Evolutionary conservation across 140 eudicot genomes (phyloP).

Genomic region (Anethum foeniculum): DNA sequence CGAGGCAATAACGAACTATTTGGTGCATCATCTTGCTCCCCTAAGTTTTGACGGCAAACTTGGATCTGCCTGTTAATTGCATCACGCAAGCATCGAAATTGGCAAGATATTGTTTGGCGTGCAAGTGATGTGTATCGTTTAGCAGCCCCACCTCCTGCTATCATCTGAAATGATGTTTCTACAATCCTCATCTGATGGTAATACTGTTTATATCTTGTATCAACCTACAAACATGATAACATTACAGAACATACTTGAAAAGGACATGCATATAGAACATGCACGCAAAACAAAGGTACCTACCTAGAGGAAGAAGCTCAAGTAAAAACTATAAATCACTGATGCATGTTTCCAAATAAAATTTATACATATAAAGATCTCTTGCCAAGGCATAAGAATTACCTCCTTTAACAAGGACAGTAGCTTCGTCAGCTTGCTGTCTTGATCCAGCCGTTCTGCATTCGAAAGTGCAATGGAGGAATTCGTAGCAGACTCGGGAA

Average conservation of each 20-base stretch:
- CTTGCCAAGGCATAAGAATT: not conserved
- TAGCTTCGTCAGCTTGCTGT: slow-evolving; percentile 59
- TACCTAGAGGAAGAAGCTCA: not conserved
- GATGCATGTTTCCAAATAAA: not conserved
- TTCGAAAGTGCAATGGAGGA: slow-evolving; percentile 53
- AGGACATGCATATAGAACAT: not conserved
- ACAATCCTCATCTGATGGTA: slow-evolving; percentile 62
- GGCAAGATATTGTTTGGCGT: slow-evolving; percentile 72
- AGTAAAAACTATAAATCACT: not conserved
- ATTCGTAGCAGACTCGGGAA: slow-evolving; percentile 29
- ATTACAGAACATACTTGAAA: not conserved
- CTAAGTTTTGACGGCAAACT: slow-evolving; percentile 47
- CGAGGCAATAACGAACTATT: slow-evolving; percentile 58
- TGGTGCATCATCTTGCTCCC: slow-evolving; percentile 53
- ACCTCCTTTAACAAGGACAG: slow-evolving; percentile 82
- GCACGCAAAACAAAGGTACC: not conserved
- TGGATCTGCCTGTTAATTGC: slow-evolving; percentile 64
- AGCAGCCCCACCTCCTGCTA: slow-evolving; percentile 73
- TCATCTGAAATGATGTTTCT: slow-evolving; percentile 59
- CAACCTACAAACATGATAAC: slow-evolving; percentile 46
- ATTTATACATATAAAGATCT: not conserved
- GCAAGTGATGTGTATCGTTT: slow-evolving; percentile 75
- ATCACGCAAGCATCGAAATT: slow-evolving; percentile 76
- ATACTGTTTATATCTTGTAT: slow-evolving; percentile 73
- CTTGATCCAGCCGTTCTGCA: slow-evolving; percentile 63